Evolutionary conservation across 176 grass and related monocot species (phyloP).

Genomic region (Musa troglodytarum): DNA sequence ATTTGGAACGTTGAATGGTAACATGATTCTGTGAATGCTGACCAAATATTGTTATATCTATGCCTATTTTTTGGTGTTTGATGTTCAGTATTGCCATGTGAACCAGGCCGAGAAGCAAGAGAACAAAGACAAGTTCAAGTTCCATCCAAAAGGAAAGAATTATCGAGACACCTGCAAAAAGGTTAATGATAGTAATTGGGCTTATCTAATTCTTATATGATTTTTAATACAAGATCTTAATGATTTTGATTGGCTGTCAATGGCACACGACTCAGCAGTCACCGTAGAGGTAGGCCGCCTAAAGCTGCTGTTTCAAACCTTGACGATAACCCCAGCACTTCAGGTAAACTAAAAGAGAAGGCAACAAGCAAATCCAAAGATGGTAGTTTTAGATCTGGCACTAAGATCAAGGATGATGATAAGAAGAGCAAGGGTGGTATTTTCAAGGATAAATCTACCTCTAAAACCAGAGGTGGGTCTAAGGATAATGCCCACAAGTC

Average conservation of each 20-base stretch:
- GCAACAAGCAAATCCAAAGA: constrained; percentile 3
- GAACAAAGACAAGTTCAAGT: constrained; percentile 16
- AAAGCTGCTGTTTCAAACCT: not conserved
- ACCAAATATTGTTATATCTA: no score
- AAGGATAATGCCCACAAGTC: not conserved
- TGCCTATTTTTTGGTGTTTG: constrained; percentile 1
- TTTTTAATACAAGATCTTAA: not conserved
- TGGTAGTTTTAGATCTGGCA: not conserved
- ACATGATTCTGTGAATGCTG: no score
- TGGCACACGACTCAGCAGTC: not conserved
- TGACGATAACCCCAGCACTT: not conserved
- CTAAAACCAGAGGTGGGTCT: constrained; percentile 5
- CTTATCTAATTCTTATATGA: not conserved
- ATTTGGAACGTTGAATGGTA: no score
- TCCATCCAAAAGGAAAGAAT: constrained; percentile 19
- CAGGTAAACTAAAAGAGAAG: not conserved
- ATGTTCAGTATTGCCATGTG: constrained; percentile 6
- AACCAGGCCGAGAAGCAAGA: constrained; percentile 33
- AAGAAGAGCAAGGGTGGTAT: constrained; percentile 27
- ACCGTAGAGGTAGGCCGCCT: constrained; percentile 5
- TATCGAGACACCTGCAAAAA: constrained; percentile 17
- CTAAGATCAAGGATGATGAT: not conserved
- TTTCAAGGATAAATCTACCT: constrained; percentile 16
- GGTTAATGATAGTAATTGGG: constrained; percentile 17
- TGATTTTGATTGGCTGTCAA: not conserved